A percentile compares a stretch with the other conserved stretches of the same genome.
Conservation (phyloP, 2,329 filamentous ascomycete genomes). For the Coniochaeta hoffmannii region DNA sequence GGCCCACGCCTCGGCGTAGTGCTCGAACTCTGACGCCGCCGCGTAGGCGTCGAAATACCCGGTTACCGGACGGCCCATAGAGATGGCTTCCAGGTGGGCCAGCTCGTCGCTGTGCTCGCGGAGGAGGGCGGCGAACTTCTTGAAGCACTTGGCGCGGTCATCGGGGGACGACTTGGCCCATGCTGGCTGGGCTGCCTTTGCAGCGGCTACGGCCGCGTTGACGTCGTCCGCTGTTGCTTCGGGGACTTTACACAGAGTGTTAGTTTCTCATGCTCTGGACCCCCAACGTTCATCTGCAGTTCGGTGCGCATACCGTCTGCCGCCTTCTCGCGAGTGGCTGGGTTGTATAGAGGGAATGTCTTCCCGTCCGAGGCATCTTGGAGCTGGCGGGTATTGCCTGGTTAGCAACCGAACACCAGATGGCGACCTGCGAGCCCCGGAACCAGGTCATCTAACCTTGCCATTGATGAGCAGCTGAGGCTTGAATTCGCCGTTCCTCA, state of each 20-base stretch:
- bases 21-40: slow-evolving; percentile 27
- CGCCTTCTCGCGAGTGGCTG: slow-evolving; percentile 29
- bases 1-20: slow-evolving; percentile 34
- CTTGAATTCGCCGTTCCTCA: slow-evolving; percentile 11
- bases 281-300: background rate
- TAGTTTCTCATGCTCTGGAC: no score
- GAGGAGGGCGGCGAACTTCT: slow-evolving; percentile 37
- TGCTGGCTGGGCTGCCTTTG: slow-evolving; percentile 33
- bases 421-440: background rate
- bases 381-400: slow-evolving; percentile 21
- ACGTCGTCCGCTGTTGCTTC: slow-evolving; percentile 36
- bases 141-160: slow-evolving; percentile 32
- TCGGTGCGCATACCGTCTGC: slow-evolving; percentile 19
- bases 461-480: slow-evolving; percentile 43
- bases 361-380: slow-evolving; percentile 34
- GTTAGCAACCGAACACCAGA: background rate
- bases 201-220: slow-evolving; percentile 33
- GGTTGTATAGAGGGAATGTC: slow-evolving; percentile 37
- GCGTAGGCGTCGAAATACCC: slow-evolving; percentile 28
- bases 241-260: slow-evolving; percentile 21
- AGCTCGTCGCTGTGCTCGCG: slow-evolving; percentile 31
- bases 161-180: slow-evolving; percentile 34
- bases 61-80: slow-evolving; percentile 35
- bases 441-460: slow-evolving; percentile 21
- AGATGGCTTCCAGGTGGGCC: slow-evolving; percentile 34